Percentiles rank a stretch among this genome's conserved stretches.
These are phyloP conservation scores for Crucibulum laeve DNA, from an alignment of 768 basidiomycete genomes.

Conservation along the genomic window DNA sequence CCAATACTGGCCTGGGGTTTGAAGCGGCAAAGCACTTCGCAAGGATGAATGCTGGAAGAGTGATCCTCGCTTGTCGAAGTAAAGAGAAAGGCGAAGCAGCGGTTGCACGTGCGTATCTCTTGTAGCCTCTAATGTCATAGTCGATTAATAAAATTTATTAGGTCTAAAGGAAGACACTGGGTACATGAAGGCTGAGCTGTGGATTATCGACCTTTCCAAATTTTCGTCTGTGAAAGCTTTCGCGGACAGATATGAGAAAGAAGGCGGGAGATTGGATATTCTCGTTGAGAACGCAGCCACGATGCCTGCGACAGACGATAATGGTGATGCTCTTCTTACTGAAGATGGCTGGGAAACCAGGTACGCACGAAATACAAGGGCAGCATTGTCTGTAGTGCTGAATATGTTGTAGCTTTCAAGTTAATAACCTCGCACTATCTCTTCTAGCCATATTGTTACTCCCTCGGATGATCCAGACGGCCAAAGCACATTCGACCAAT, in stretches of 20 bases:
- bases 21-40: conserved; percentile 44
- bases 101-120: conserved; percentile 22
- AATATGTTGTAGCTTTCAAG: conserved; percentile 36
- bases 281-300: conserved; percentile 38
- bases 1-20: conserved; percentile 48
- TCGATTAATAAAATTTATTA: conserved; percentile 7
- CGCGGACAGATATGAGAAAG: conserved; percentile 25
- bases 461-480: conserved; percentile 35
- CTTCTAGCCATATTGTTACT: conserved; percentile 37
- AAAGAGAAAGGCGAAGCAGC: conserved; percentile 31
- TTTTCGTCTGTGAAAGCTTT: conserved; percentile 38
- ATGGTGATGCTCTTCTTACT: too few species aligned
- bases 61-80: conserved; percentile 35
- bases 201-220: conserved; percentile 35
- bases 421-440: conserved; percentile 38
- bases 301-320: conserved; percentile 6
- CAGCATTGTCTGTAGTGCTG: too few species aligned
- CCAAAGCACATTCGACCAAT: conserved; percentile 19
- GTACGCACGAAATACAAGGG: too few species aligned
- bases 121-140: neutral
- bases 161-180: conserved; percentile 27
- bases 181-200: conserved; percentile 28
- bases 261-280: conserved; percentile 33
- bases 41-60: conserved; percentile 32
- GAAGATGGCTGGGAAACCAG: conserved; percentile 34